Percentiles rank a stretch among this genome's conserved stretches.
phyloP scores from a whole-genome alignment of 768 basidiomycete species.

The Tylopilus cervinicoccineus region DNA sequence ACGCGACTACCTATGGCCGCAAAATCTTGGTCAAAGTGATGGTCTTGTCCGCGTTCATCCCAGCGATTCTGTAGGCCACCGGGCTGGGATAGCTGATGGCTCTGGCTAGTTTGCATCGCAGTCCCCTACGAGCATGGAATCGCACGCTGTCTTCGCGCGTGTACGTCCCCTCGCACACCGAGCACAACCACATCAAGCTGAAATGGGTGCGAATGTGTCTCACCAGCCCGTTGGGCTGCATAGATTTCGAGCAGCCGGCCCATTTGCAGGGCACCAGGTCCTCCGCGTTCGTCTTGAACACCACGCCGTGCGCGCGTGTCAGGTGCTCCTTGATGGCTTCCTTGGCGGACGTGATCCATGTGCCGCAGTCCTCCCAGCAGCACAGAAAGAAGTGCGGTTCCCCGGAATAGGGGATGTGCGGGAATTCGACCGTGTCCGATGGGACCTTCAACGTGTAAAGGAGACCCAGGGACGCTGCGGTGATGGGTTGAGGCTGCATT shows the following conservation, averaged over 20 bases:
- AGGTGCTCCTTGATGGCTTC: constrained; percentile 15
- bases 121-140: constrained; percentile 4
- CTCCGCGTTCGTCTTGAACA: neutral
- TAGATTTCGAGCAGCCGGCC: constrained; percentile 6
- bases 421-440: constrained; percentile 6
- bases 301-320: constrained; percentile 6
- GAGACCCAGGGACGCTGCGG: neutral
- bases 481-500: neutral
- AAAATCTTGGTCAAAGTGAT: constrained; percentile 20
- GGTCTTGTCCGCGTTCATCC: constrained; percentile 1
- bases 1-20: neutral
- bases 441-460: constrained; percentile 4
- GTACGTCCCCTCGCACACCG: constrained; percentile 9
- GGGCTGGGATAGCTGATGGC: constrained; percentile 15
- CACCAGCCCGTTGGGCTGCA: constrained; percentile 7
- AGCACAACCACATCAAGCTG: constrained; percentile 16
- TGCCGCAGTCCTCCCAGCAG: constrained; percentile 11
- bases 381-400: constrained; percentile 17
- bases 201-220: constrained; percentile 19
- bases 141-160: constrained; percentile 18
- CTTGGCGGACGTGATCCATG: constrained; percentile 19
- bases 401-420: neutral
- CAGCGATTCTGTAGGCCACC: constrained; percentile 6
- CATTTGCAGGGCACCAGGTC: constrained; percentile 9
- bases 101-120: neutral